These are phyloP conservation scores for Lepraria neglecta DNA, from an alignment of 495 filamentous ascomycete genomes.

Conservation along the genomic window DNA sequence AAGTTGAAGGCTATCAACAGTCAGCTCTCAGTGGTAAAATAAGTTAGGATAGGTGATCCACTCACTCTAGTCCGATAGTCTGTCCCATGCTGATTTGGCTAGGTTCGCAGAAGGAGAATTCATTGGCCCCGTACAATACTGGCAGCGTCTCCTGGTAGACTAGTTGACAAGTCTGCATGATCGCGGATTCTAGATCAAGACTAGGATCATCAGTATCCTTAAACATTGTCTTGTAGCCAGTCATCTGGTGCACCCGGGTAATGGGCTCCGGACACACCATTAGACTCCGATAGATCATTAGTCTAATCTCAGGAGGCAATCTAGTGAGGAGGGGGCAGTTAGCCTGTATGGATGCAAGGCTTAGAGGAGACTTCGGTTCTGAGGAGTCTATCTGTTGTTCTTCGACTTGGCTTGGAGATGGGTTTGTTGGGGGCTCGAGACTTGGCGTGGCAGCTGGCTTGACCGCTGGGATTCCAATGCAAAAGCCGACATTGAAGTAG, in stretches of 20 bases:
- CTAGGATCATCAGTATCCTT: not conserved
- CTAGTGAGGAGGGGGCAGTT: not conserved
- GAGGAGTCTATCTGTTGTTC: not conserved
- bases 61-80: no score
- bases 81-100: no score
- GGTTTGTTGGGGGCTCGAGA: not conserved
- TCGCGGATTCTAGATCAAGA: no score
- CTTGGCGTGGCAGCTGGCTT: not conserved
- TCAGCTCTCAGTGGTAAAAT: not conserved
- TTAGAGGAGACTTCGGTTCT: not conserved
- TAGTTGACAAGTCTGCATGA: no score
- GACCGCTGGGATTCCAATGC: not conserved
- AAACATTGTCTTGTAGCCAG: not conserved
- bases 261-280: not conserved
- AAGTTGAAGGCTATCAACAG: not conserved
- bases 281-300: not conserved
- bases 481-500: not conserved
- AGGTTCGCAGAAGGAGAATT: no score
- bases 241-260: not conserved
- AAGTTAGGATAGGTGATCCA: not conserved
- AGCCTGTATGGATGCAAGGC: not conserved
- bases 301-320: not conserved
- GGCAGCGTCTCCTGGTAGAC: no score
- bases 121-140: no score
- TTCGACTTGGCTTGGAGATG: not conserved